These are phyloP conservation scores for Crepidotus variabilis DNA, from an alignment of 768 basidiomycete genomes.

Conservation along the genomic window DNA sequence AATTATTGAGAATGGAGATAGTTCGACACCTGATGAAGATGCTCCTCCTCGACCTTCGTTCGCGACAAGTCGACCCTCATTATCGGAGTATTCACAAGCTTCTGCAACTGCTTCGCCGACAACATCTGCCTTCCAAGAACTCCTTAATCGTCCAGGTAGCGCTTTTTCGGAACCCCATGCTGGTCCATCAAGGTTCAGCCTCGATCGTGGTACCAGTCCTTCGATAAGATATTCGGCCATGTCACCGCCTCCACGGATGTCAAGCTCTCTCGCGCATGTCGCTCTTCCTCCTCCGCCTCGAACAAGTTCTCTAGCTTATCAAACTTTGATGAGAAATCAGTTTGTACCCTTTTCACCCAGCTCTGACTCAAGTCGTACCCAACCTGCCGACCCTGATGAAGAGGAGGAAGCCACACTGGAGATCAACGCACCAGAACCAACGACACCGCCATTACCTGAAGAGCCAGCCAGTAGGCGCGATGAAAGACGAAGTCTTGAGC, in stretches of 20 bases:
- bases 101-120: constrained; percentile 52
- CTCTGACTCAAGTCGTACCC: constrained; percentile 16
- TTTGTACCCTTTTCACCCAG: constrained; percentile 18
- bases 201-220: constrained; percentile 26
- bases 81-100: constrained; percentile 65
- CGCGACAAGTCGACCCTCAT: constrained; percentile 46
- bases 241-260: constrained; percentile 61
- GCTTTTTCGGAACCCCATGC: constrained; percentile 23
- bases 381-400: constrained; percentile 9
- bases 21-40: constrained; percentile 3
- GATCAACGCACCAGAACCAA: constrained; percentile 40
- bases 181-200: constrained; percentile 21
- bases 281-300: constrained; percentile 59
- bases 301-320: constrained; percentile 27
- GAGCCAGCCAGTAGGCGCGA: constrained; percentile 14
- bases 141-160: constrained; percentile 29
- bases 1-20: constrained; percentile 11
- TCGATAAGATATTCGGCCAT: constrained; percentile 34
- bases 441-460: constrained; percentile 37
- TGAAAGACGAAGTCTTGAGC: constrained; percentile 13
- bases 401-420: constrained; percentile 26
- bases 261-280: constrained; percentile 54
- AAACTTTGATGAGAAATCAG: constrained; percentile 10
- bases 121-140: constrained; percentile 76
- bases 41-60: constrained; percentile 23